Evolutionary conservation across 208 protist genomes (phyloP).

Genomic region (Naegleria gruberi): DNA sequence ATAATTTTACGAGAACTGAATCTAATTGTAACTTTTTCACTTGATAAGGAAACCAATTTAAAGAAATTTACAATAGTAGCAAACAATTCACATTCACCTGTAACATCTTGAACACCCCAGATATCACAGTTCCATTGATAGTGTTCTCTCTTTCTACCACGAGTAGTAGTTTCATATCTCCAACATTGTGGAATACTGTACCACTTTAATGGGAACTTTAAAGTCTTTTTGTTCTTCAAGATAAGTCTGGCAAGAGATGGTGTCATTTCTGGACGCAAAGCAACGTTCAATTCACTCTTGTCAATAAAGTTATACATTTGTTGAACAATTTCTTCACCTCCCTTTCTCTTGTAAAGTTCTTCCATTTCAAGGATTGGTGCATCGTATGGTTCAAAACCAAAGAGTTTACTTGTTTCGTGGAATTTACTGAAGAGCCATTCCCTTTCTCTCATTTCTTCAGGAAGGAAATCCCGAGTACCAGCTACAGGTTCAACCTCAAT

Average conservation of each 20-base stretch:
- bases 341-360: constrained; percentile 83
- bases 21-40: constrained; percentile 79
- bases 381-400: constrained; percentile 91
- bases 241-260: constrained; percentile 79
- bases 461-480: constrained; percentile 86
- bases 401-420: constrained; percentile 56
- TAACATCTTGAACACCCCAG: constrained; percentile 70
- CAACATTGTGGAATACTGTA: constrained; percentile 89
- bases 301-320: constrained; percentile 93
- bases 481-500: constrained; percentile 76
- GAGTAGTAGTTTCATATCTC: constrained; percentile 86
- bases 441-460: constrained; percentile 80
- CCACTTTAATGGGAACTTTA: constrained; percentile 85
- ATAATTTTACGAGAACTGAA: constrained; percentile 79
- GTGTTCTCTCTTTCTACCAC: constrained; percentile 83
- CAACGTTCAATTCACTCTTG: constrained; percentile 74
- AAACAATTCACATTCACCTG: constrained; percentile 83
- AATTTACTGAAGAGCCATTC: constrained; percentile 80
- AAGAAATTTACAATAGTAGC: constrained; percentile 64
- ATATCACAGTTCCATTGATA: constrained; percentile 96
- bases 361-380: constrained; percentile 83
- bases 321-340: constrained; percentile 87
- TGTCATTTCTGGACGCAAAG: constrained; percentile 89
- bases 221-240: constrained; percentile 67
- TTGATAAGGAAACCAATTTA: constrained; percentile 52